Evolutionary conservation across 768 basidiomycete genomes (phyloP).

Genomic region (Mycena olivaceomarginata): DNA sequence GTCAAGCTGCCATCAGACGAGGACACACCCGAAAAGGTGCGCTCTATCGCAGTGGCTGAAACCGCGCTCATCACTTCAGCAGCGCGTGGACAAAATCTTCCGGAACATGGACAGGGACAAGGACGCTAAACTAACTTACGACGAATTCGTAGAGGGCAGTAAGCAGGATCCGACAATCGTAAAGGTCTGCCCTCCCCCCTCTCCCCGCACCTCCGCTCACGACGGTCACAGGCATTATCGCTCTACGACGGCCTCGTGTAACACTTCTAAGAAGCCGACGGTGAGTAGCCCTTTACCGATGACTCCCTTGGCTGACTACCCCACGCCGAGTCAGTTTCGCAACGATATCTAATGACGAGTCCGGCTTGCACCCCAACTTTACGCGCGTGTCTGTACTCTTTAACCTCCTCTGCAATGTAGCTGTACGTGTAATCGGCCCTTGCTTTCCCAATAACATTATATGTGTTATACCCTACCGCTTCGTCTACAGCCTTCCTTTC

Average conservation of each 20-base stretch:
- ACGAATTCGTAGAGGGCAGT: slow-evolving; percentile 98
- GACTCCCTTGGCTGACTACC: slow-evolving; percentile 24
- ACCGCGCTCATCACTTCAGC: slow-evolving; percentile 34
- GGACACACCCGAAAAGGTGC: slow-evolving; percentile 99
- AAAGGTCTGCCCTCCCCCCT: slow-evolving; percentile 73
- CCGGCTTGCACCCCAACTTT: slow-evolving; percentile 11
- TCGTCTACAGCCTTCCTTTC: neutral
- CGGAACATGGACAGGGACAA: slow-evolving; percentile 97
- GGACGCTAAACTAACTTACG: slow-evolving; percentile 94
- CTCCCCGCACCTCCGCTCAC: slow-evolving; percentile 30
- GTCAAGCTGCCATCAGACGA: slow-evolving; percentile 98
- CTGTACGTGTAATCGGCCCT: slow-evolving; percentile 50
- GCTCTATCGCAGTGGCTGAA: slow-evolving; percentile 32
- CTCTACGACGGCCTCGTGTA: slow-evolving; percentile 97
- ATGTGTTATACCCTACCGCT: slow-evolving; percentile 3
- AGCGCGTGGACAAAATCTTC: slow-evolving; percentile 99
- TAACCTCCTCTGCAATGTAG: slow-evolving; percentile 52
- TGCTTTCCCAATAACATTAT: slow-evolving; percentile 25
- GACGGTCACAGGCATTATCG: slow-evolving; percentile 83
- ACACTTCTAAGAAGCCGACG: slow-evolving; percentile 22
- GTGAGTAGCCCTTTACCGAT: slow-evolving; percentile 27
- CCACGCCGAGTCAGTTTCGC: slow-evolving; percentile 30
- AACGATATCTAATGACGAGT: slow-evolving; percentile 43
- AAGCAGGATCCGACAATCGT: slow-evolving; percentile 99
- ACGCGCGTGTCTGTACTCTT: slow-evolving; percentile 39